Base-by-base conservation (phyloP, 2,329 filamentous ascomycete species). In the Clarireedia homoeocarpa region DNA sequence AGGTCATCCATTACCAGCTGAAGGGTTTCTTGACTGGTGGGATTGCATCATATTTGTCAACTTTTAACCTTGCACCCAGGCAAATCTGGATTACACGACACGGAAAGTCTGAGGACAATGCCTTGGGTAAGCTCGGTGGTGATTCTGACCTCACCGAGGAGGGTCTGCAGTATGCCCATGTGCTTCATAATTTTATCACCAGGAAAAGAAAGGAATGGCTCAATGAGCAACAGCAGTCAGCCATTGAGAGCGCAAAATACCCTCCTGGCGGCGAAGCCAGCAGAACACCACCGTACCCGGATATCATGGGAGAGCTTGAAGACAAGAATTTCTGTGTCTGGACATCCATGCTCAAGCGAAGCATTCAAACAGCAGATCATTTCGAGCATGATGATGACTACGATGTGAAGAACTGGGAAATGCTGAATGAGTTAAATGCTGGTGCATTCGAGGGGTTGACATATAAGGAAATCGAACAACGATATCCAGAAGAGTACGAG, bases 61-160 rank as follows among this genome's bases (percentile, higher is more conserved):
- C 95, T 65, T 99, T 99, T 78, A 97, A 99, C 66, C 80, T 99
- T 15, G 89, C 92, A 0, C 91, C 94, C 0, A 82, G 94, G 54
- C 92, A 96, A 71, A 97, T 99, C 59, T 99, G 94, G 94, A 95
- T 99, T 68, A 97, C 94, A 1, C 80, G 94, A 51, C 94, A 97
- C 68, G 94, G 94, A 44, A 89, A 96, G 72, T 96, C 91, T 56
- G 70, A 82, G 59, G 94, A 99, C 70, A 96, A 99, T 68, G 79
- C 88, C 57, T 78, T 84, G 2, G 91, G 91, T 59, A 95, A 89
- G 70, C 89, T 99, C 59, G 94, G 94, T 42, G 94, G 94, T 46
- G 87, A 99, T 70, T 92, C 91, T 0, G 80, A 88, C 17, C 76
- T 99, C 27, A 95, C 89, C 14, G 82, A 86, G 40, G 86, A 89